phyloP scores from a whole-genome alignment of 2,329 filamentous ascomycete species.

The Westerdykella sp. region DNA sequence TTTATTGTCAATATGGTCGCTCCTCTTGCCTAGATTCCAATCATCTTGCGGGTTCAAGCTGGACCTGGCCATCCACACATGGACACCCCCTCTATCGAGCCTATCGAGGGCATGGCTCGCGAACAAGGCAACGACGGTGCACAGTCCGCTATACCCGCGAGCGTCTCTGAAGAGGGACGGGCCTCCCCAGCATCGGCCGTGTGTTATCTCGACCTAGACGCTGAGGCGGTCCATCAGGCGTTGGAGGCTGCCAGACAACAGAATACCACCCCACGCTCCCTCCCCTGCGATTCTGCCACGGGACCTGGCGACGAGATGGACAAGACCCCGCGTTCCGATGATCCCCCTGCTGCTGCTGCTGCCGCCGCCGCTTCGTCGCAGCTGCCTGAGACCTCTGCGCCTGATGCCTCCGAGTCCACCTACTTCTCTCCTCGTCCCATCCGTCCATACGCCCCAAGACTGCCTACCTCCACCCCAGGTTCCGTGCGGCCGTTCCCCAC shows the following conservation, averaged over 20 bases:
- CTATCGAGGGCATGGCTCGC: neutral
- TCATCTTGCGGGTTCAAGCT: conserved; percentile 14
- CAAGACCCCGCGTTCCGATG: conserved; percentile 38
- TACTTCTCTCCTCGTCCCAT: conserved; percentile 38
- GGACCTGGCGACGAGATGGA: conserved; percentile 25
- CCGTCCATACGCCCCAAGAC: conserved; percentile 28
- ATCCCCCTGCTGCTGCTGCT: conserved; percentile 27
- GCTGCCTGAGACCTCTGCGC: conserved; percentile 1
- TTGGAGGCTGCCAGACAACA: neutral
- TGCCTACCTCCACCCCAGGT: conserved; percentile 22
- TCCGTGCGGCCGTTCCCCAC: conserved; percentile 30
- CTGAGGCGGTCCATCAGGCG: conserved; percentile 4
- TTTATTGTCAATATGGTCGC: conserved; percentile 27
- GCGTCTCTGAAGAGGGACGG: neutral
- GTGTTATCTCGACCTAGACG: conserved; percentile 17
- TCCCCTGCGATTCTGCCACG: conserved; percentile 1
- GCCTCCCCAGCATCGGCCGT: conserved; percentile 21
- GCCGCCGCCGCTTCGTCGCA: conserved; percentile 15
- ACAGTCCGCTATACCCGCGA: too few species aligned
- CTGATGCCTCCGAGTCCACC: conserved; percentile 20
- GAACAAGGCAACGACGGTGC: too few species aligned
- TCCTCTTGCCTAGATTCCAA: conserved; percentile 18
- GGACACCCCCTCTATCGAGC: neutral
- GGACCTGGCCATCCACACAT: conserved; percentile 6
- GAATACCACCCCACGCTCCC: too few species aligned